Evolutionary conservation across 2,329 filamentous ascomycete genomes (phyloP).

Genomic region (Calonectria multiphialidica): DNA sequence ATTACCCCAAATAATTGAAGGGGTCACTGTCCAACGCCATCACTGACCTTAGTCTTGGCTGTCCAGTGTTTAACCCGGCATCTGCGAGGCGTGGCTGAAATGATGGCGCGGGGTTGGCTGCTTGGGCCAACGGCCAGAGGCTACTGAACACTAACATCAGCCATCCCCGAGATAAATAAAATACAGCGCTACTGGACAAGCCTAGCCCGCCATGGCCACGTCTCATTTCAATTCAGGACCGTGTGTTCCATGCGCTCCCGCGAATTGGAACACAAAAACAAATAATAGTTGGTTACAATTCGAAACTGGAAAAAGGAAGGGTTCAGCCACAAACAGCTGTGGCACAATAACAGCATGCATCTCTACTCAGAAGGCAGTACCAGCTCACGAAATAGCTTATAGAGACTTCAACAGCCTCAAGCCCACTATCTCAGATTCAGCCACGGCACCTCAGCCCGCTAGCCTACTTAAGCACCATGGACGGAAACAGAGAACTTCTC

Average conservation of each 20-base stretch:
- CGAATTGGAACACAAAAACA: background rate
- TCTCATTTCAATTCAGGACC: background rate
- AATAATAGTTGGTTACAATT: background rate
- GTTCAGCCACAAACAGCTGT: background rate
- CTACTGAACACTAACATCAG: background rate
- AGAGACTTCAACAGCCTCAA: background rate
- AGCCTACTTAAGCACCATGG: background rate
- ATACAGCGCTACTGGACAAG: background rate
- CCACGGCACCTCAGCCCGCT: background rate
- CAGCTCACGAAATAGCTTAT: background rate
- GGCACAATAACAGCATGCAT: background rate
- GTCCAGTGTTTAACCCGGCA: background rate
- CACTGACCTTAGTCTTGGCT: background rate
- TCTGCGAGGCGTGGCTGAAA: background rate
- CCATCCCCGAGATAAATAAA: background rate
- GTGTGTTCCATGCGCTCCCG: background rate
- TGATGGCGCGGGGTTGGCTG: background rate
- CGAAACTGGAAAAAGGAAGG: background rate
- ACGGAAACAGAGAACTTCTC: background rate
- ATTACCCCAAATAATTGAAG: background rate
- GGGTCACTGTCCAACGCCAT: background rate
- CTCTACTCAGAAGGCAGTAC: background rate
- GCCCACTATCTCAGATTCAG: background rate
- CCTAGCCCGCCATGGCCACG: background rate
- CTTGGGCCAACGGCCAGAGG: background rate